These are phyloP conservation scores for Tetrahymena thermophila DNA, from an alignment of 73 alveolate species.

Conservation along the genomic window DNA sequence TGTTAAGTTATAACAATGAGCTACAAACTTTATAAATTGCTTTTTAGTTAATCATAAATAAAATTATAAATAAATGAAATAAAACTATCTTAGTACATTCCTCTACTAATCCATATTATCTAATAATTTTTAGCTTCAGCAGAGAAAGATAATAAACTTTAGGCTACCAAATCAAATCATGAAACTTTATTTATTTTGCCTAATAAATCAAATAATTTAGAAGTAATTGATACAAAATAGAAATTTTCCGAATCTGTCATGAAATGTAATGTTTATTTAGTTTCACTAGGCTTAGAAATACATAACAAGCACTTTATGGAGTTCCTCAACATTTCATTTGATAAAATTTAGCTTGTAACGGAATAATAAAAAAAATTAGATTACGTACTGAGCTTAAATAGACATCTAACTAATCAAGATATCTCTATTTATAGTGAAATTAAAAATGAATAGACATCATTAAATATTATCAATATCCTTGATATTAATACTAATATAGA, in stretches of 20 bases:
- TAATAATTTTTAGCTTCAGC: not conserved
- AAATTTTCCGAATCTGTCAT: not conserved
- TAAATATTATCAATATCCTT: not conserved
- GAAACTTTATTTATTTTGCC: not conserved
- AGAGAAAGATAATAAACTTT: not conserved
- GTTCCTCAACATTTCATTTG: not conserved
- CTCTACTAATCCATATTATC: not conserved
- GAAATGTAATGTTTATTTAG: not conserved
- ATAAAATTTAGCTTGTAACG: not conserved
- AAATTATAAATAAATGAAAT: not conserved
- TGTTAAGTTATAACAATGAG: not conserved
- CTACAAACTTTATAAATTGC: not conserved
- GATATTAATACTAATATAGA: not conserved
- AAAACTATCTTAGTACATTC: not conserved
- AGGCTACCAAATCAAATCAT: not conserved
- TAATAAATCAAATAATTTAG: not conserved
- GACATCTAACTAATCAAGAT: not conserved
- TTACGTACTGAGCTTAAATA: not conserved
- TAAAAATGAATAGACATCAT: not conserved
- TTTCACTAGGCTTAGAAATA: not conserved
- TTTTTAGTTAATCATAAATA: not conserved
- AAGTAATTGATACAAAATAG: not conserved
- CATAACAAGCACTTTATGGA: not conserved
- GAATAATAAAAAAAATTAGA: not conserved
- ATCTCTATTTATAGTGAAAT: not conserved